Conservation (phyloP, 2,329 filamentous ascomycete species). For the Verticillium dahliae region DNA sequence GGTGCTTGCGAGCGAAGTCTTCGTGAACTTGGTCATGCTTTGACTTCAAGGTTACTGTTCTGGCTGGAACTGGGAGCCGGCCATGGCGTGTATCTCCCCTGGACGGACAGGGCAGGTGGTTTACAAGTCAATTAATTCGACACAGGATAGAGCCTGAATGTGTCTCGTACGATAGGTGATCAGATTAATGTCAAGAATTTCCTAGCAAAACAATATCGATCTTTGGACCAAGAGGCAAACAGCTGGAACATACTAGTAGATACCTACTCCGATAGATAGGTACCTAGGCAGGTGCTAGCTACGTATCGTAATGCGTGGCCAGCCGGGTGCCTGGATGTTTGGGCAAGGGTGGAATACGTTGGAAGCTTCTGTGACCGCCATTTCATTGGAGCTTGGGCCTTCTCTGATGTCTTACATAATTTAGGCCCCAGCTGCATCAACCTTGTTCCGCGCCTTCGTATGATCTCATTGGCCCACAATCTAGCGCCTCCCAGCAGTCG, state of each 20-base stretch:
- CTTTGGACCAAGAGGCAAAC: no score
- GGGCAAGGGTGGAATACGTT: not conserved
- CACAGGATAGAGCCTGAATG: no score
- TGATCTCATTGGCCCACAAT: constrained; percentile 13
- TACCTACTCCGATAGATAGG: not conserved
- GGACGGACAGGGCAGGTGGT: no score
- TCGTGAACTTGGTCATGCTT: no score
- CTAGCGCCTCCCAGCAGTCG: constrained; percentile 3
- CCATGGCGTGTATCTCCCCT: no score
- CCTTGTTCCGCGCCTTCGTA: constrained; percentile 13
- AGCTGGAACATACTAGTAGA: not conserved
- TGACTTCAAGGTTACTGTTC: no score
- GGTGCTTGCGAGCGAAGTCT: no score
- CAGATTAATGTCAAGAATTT: not conserved
- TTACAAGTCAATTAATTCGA: no score
- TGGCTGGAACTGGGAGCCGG: no score
- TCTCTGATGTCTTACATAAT: constrained; percentile 9
- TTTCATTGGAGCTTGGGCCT: constrained; percentile 12
- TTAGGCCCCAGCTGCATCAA: constrained; percentile 6
- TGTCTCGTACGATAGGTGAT: no score
- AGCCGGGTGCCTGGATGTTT: not conserved
- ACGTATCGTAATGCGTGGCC: not conserved
- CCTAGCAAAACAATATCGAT: not conserved
- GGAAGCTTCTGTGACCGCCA: constrained; percentile 4
- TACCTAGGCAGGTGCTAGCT: not conserved